phyloP scores from a whole-genome alignment of 2,329 filamentous ascomycete species.

The Venturia carpophila region DNA sequence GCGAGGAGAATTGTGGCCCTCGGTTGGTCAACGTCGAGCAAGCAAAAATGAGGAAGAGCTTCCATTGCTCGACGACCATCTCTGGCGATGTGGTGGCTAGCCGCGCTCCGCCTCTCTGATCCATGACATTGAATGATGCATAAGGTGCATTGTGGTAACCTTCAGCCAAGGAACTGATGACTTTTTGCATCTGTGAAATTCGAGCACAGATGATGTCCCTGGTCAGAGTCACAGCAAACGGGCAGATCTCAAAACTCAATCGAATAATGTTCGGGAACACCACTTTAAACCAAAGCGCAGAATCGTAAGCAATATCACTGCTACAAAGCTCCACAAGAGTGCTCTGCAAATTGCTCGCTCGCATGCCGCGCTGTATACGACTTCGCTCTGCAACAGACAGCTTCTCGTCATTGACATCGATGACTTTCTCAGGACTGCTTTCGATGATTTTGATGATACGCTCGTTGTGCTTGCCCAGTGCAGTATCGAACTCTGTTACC shows the following conservation, averaged over 20 bases:
- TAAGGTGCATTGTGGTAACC: constrained; percentile 42
- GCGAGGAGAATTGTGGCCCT: constrained; percentile 53
- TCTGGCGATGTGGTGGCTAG: constrained; percentile 65
- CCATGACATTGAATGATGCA: constrained; percentile 54
- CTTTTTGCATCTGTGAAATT: constrained; percentile 85
- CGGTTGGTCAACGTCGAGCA: constrained; percentile 89
- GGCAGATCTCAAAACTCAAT: constrained; percentile 82
- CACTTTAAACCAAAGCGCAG: constrained; percentile 93
- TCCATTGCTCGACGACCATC: constrained; percentile 93
- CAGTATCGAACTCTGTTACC: constrained; percentile 87
- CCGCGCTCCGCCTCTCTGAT: constrained; percentile 50
- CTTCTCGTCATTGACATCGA: constrained; percentile 88
- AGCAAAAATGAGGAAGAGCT: constrained; percentile 91
- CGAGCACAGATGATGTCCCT: constrained; percentile 89
- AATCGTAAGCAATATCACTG: constrained; percentile 90
- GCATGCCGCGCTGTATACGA: constrained; percentile 80
- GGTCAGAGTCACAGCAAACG: constrained; percentile 82
- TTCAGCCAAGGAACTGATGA: constrained; percentile 72
- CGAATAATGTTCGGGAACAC: constrained; percentile 93
- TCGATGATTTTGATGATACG: constrained; percentile 89
- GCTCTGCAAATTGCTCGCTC: constrained; percentile 73
- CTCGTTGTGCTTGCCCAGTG: constrained; percentile 70
- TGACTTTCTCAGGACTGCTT: constrained; percentile 76
- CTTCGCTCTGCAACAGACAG: constrained; percentile 88
- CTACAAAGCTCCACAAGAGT: constrained; percentile 90